Conservation (phyloP, 345 rosid genomes). For the Linum trigynum region DNA sequence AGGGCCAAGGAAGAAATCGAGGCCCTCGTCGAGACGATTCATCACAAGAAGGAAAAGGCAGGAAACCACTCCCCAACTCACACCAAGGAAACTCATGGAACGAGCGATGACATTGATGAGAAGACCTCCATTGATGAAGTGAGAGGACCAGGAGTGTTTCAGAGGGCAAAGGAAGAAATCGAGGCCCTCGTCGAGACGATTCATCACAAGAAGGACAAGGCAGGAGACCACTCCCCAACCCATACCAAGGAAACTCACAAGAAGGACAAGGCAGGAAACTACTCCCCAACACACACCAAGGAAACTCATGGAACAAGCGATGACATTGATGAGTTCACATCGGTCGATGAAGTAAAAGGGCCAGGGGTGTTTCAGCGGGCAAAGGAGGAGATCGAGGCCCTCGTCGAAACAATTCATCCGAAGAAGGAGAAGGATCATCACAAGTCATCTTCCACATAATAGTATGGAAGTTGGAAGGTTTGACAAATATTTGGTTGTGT, state of each 20-base stretch:
- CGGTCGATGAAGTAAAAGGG: constrained; percentile 38
- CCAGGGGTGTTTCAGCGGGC: constrained; percentile 39
- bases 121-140: constrained; percentile 33
- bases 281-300: constrained; percentile 25
- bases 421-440: constrained; percentile 5
- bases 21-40: constrained; percentile 36
- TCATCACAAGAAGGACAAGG: constrained; percentile 37
- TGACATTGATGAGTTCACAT: constrained; percentile 39
- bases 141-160: constrained; percentile 43
- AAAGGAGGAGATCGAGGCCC: constrained; percentile 45
- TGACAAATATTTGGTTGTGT: not conserved
- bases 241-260: constrained; percentile 35
- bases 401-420: constrained; percentile 33
- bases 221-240: constrained; percentile 20
- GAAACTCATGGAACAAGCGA: constrained; percentile 48
- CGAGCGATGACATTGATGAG: constrained; percentile 43
- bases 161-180: constrained; percentile 39
- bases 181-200: constrained; percentile 39
- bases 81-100: constrained; percentile 42
- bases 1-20: constrained; percentile 45
- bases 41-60: constrained; percentile 35
- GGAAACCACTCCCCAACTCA: constrained; percentile 26
- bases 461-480: not conserved
- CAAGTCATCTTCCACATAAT: constrained; percentile 2
- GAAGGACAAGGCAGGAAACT: constrained; percentile 26